These are phyloP conservation scores for Bolboschoenus planiculmis DNA, from an alignment of 176 grass and related monocot genomes.

Conservation along the genomic window DNA sequence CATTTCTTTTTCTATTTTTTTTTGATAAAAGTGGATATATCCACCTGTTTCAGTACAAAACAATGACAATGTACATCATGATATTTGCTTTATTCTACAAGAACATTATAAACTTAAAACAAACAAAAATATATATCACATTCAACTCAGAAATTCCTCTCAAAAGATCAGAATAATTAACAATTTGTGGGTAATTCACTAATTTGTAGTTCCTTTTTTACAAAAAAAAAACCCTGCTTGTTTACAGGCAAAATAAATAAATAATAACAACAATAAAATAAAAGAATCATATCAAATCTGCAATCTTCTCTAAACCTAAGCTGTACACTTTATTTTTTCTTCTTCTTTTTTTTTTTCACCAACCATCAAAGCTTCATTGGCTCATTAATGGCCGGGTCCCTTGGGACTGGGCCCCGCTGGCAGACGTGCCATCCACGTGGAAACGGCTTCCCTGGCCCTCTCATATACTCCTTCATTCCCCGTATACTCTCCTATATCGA, in stretches of 20 bases:
- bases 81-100: not conserved
- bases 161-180: not conserved
- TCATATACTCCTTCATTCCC: slow-evolving; percentile 2
- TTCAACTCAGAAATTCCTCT: not conserved
- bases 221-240: not conserved
- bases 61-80: not conserved
- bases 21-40: no score
- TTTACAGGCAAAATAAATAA: not conserved
- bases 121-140: not conserved
- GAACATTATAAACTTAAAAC: not conserved
- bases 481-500: not conserved
- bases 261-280: slow-evolving; percentile 7
- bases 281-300: not conserved
- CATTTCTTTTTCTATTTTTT: no score
- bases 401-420: slow-evolving; percentile 58
- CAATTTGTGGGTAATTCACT: not conserved
- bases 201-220: not conserved
- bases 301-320: not conserved
- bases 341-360: not conserved
- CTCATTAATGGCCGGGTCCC: slow-evolving; percentile 70
- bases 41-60: no score
- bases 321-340: not conserved
- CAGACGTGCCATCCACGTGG: slow-evolving; percentile 46
- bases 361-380: not conserved
- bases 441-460: slow-evolving; percentile 34